phyloP scores from a whole-genome alignment of 2,329 filamentous ascomycete genomes.

The Ascosphaera pollenicola region DNA sequence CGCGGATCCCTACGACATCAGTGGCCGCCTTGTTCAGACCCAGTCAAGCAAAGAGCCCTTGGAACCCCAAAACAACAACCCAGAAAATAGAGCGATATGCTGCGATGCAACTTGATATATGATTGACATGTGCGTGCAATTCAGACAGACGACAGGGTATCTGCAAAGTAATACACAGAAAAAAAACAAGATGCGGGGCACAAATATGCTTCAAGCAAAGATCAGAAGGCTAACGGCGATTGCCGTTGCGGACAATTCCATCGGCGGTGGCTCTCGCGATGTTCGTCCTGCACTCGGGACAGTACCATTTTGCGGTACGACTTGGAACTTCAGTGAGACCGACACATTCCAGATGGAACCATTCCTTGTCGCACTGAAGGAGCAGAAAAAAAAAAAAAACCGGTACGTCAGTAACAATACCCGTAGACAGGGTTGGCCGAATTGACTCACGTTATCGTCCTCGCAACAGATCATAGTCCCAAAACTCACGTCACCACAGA shows the following conservation, averaged over 20 bases:
- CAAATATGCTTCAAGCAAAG: neutral
- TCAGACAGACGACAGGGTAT: neutral
- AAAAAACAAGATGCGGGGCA: neutral
- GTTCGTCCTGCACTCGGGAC: constrained; percentile 36
- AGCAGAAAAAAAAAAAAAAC: neutral
- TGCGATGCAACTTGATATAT: neutral
- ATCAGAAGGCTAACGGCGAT: constrained; percentile 11
- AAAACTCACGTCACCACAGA: constrained; percentile 41
- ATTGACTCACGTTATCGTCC: constrained; percentile 28
- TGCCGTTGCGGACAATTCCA: constrained; percentile 17
- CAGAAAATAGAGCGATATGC: neutral
- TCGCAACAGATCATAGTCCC: constrained; percentile 46
- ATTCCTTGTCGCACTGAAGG: constrained; percentile 37
- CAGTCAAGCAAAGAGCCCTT: too few species aligned
- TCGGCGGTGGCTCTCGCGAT: constrained; percentile 18
- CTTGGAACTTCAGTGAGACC: constrained; percentile 34
- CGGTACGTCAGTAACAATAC: neutral
- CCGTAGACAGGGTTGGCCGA: neutral
- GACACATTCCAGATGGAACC: constrained; percentile 43
- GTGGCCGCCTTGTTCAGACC: too few species aligned
- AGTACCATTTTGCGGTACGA: constrained; percentile 43
- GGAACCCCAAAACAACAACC: too few species aligned
- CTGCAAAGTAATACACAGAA: neutral
- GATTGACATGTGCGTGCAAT: neutral
- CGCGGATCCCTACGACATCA: too few species aligned